Conservation (phyloP, 192 early-diverging fungal genomes). For the Coemansia sp. region DNA sequence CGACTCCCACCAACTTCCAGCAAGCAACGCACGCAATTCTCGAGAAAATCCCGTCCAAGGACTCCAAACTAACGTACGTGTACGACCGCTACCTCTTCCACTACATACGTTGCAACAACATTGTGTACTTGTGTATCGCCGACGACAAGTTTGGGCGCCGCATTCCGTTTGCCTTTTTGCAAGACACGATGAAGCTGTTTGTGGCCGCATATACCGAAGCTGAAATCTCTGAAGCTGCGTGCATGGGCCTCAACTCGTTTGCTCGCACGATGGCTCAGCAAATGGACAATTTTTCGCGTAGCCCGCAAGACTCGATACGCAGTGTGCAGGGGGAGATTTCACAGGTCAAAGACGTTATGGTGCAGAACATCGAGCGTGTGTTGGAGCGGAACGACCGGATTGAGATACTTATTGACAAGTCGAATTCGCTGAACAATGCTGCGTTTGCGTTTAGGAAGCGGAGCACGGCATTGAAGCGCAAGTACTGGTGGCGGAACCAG, state of each 20-base stretch:
- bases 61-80: constrained; percentile 89
- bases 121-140: constrained; percentile 88
- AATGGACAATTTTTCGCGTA: constrained; percentile 81
- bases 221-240: constrained; percentile 58
- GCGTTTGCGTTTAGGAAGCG: constrained; percentile 90
- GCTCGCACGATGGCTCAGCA: constrained; percentile 73
- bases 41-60: constrained; percentile 85
- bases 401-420: constrained; percentile 88
- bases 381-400: constrained; percentile 86
- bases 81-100: constrained; percentile 95
- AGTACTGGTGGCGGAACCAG: constrained; percentile 96
- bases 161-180: constrained; percentile 87
- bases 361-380: constrained; percentile 90
- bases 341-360: constrained; percentile 93
- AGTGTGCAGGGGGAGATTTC: constrained; percentile 89
- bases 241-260: constrained; percentile 83
- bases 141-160: constrained; percentile 72
- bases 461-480: constrained; percentile 76
- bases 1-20: constrained; percentile 79
- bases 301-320: constrained; percentile 70
- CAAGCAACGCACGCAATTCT: constrained; percentile 83
- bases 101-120: constrained; percentile 75
- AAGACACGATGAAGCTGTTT: constrained; percentile 74
- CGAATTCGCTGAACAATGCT: constrained; percentile 79
- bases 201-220: constrained; percentile 57